Percentiles rank a stretch among this genome's conserved stretches.
These are phyloP conservation scores for Clitopilus passeckerianus DNA, from an alignment of 768 basidiomycete genomes.

Conservation along the genomic window DNA sequence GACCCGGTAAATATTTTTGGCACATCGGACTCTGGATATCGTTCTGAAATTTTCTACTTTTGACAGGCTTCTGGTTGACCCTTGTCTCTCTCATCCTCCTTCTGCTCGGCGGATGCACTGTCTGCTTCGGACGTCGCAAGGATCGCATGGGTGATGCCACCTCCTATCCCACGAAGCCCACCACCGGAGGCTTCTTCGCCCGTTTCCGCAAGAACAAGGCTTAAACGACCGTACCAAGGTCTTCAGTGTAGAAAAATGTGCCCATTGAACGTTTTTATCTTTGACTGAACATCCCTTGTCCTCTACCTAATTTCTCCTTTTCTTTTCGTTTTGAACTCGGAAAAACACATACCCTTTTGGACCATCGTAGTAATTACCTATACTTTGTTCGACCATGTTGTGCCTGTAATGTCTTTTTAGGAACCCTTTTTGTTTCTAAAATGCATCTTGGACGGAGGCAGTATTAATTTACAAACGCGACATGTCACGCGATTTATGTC, in stretches of 20 bases:
- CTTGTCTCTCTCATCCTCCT: slow-evolving; percentile 62
- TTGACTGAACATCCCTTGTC: neutral
- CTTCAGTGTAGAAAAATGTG: neutral
- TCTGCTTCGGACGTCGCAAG: slow-evolving; percentile 64
- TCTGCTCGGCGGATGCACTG: slow-evolving; percentile 59
- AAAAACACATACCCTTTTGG: neutral
- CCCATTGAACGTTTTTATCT: neutral
- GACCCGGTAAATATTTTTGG: slow-evolving; percentile 46
- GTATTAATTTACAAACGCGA: neutral
- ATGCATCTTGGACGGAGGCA: too few relatives aligned
- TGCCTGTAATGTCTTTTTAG: too few relatives aligned
- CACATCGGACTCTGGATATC: slow-evolving; percentile 2
- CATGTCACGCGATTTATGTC: neutral
- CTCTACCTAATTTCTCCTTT: neutral
- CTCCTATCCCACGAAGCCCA: slow-evolving; percentile 25
- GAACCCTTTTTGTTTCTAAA: too few relatives aligned
- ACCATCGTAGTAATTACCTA: neutral
- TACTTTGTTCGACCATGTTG: neutral
- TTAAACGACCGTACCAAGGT: neutral
- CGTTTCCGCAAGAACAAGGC: slow-evolving; percentile 32
- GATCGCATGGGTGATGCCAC: slow-evolving; percentile 41
- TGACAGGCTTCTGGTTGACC: slow-evolving; percentile 70
- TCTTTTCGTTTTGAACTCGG: neutral
- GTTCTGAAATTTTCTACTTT: neutral
- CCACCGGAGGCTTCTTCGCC: slow-evolving; percentile 21